Evolutionary conservation across 2,329 filamentous ascomycete genomes (phyloP).

Genomic region (Stachybotrys chartarum): DNA sequence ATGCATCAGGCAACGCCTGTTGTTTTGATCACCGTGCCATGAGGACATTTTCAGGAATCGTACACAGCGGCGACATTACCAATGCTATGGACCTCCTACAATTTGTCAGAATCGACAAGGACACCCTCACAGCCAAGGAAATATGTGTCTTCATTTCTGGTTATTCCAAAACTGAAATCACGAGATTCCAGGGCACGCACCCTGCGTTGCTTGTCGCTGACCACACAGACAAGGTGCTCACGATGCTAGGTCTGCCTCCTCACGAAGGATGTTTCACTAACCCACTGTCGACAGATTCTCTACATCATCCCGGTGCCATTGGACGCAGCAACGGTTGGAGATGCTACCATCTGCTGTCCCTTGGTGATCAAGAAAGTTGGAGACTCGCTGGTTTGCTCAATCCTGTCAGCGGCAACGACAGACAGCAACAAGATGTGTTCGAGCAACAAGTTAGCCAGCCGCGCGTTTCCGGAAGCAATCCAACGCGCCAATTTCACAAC

Average conservation of each 20-base stretch:
- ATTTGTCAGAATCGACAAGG: conserved; percentile 5
- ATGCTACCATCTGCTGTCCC: conserved; percentile 10
- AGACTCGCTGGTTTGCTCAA: conserved; percentile 7
- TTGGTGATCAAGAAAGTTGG: conserved; percentile 8
- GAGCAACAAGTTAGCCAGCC: neutral
- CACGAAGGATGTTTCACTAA: neutral
- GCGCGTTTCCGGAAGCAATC: conserved; percentile 7
- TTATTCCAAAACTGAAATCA: conserved; percentile 5
- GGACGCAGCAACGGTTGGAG: conserved; percentile 10
- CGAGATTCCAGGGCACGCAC: conserved; percentile 8
- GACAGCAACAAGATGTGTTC: conserved; percentile 3
- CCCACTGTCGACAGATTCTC: conserved; percentile 3
- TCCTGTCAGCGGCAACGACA: conserved; percentile 7
- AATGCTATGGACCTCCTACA: conserved; percentile 5
- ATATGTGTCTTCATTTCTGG: conserved; percentile 11
- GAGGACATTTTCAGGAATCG: conserved; percentile 6
- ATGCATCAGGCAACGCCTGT: conserved; percentile 5
- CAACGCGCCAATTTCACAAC: conserved; percentile 5
- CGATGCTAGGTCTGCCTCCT: neutral
- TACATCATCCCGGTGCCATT: conserved; percentile 11
- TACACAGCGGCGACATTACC: conserved; percentile 7
- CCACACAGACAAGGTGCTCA: conserved; percentile 9
- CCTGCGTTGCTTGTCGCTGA: conserved; percentile 11
- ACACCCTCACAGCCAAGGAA: conserved; percentile 5
- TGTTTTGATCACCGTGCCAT: conserved; percentile 5